Evolutionary conservation across 2,329 filamentous ascomycete genomes (phyloP), one percentile per base, ranked within the genome.

Genomic region (Cercospora nicotianae): DNA sequence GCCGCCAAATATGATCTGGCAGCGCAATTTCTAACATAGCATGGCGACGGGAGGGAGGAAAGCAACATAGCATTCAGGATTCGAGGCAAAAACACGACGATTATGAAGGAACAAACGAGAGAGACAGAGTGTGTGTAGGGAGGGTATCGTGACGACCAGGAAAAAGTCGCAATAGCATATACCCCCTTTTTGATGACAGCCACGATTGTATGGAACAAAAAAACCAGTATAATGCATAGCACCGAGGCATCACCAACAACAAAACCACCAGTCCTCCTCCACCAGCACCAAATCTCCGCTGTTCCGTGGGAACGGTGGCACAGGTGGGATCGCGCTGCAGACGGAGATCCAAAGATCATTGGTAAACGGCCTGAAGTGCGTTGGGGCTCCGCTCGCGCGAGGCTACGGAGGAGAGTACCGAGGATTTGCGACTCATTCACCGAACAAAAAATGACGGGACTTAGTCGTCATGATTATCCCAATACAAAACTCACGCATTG

Each of bases 181-280:
- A 61, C 42, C 42, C 42, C 20, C 30, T 39, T 39, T 45, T 61
- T 61, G 36, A 61, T 48, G 59, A 61, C 20, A 42, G 59, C 42
- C 18, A 61, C 59, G 59, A 45, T 30, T 18, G 48, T 42, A 16
- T 28, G 10, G 42, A 42, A 36, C 33, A 39, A 42, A 42, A 33
- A n/a, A 42, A 28, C 30, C 42, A 61, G 31, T 28, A 26, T 6
- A 48, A 26, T 48, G 59, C 59, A 61, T 20, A 26, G 20, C 5
- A 61, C 13, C 26, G 33, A 42, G 42, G 36, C 16, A 42, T 28
- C 26, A 16, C 36, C 16, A n/a, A 42, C 16, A 5, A n/a, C 30
- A 33, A 42, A 42, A 42, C 36, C 36, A 42, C 36, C 16, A n/a
- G 36, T 48, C 36, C 59, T 6, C 59, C 59, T 3, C 59, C 13